These are phyloP conservation scores for Spirogloea muscicola DNA, from an alignment of 139 green algal species.

Conservation along the genomic window DNA sequence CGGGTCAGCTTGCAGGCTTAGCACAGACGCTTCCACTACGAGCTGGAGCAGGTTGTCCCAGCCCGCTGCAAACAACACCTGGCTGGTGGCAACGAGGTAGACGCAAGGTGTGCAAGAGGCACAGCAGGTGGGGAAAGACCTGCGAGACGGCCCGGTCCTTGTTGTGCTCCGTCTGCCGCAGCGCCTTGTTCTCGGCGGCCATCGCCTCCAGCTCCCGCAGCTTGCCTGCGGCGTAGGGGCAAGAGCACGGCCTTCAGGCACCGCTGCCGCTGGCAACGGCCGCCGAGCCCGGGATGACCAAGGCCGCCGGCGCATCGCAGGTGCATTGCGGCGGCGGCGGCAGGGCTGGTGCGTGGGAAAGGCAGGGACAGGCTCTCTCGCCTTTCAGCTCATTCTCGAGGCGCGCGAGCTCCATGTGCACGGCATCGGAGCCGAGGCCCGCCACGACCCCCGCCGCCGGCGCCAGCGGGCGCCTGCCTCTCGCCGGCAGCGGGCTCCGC, in stretches of 20 bases:
- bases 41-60: too few species aligned
- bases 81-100: neutral
- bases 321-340: neutral
- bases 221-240: constrained; percentile 3
- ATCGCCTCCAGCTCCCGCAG: constrained; percentile 9
- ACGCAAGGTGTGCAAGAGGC: neutral
- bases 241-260: neutral
- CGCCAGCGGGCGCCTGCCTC: too few species aligned
- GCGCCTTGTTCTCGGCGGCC: constrained; percentile 13
- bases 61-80: neutral
- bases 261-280: neutral
- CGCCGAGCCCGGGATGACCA: neutral
- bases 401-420: constrained; percentile 12
- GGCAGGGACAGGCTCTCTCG: neutral
- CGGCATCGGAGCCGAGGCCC: too few species aligned
- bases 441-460: too few species aligned
- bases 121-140: neutral
- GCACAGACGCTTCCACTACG: too few species aligned
- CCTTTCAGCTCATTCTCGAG: constrained; percentile 32
- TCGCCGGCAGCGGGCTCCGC: too few species aligned
- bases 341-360: neutral
- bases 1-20: too few species aligned
- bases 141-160: constrained; percentile 15
- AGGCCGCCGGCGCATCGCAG: neutral
- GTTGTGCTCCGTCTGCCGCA: neutral